Evolutionary conservation across 805 yeast genomes (phyloP).

Genomic region (Metahyphopichia silvanorum): DNA sequence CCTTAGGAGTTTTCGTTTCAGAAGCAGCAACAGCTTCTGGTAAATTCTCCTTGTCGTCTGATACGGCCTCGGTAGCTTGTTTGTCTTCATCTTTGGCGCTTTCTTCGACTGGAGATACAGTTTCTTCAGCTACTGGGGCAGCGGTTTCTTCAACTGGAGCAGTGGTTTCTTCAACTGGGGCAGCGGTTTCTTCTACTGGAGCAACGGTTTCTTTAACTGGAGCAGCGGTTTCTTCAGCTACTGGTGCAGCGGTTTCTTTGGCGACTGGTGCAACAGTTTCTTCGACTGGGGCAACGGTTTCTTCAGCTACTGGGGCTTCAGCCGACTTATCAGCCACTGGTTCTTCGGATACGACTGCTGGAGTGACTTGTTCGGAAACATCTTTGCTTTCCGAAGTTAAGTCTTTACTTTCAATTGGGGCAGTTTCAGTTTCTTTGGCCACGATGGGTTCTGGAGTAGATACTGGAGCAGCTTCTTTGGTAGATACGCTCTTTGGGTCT

Average conservation of each 20-base stretch:
- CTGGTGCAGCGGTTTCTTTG: constrained; percentile 2
- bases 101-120: constrained; percentile 1
- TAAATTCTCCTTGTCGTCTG: too few species aligned
- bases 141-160: background rate
- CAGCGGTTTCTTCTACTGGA: constrained; percentile 15
- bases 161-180: background rate
- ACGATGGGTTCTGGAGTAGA: constrained; percentile 3
- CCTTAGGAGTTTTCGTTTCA: constrained; percentile 11
- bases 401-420: constrained; percentile 1
- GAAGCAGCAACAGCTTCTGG: constrained; percentile 8
- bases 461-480: constrained; percentile 5
- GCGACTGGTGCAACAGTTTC: background rate
- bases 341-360: background rate
- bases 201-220: constrained; percentile 18
- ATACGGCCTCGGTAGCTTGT: constrained; percentile 2
- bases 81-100: constrained; percentile 2
- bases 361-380: background rate
- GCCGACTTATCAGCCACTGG: background rate
- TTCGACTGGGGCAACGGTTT: constrained; percentile 6
- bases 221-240: constrained; percentile 4
- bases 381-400: background rate
- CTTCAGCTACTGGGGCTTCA: constrained; percentile 12
- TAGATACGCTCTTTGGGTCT: constrained; percentile 5
- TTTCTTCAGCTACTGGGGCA: constrained; percentile 2
- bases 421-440: constrained; percentile 2